phyloP scores from a whole-genome alignment of 805 yeast genomes.

The Ogataea philodendri region DNA sequence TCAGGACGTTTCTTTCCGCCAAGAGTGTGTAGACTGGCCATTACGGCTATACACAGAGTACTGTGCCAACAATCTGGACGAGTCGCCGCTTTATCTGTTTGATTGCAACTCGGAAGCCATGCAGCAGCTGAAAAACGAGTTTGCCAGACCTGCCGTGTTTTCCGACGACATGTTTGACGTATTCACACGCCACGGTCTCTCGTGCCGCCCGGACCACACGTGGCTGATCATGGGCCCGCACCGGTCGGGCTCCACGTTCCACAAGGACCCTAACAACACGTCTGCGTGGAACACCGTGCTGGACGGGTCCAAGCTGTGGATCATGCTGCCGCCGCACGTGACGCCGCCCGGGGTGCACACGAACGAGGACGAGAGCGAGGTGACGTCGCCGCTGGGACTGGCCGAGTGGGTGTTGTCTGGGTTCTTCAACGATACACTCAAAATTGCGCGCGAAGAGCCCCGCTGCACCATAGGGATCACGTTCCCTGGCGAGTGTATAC shows the following conservation, averaged over 20 bases:
- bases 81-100: slow-evolving; percentile 80
- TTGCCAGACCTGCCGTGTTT: slow-evolving; percentile 52
- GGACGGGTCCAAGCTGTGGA: slow-evolving; percentile 77
- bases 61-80: slow-evolving; percentile 63
- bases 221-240: slow-evolving; percentile 88
- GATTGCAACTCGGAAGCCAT: slow-evolving; percentile 78
- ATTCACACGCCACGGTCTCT: slow-evolving; percentile 27
- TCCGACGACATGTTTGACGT: slow-evolving; percentile 58
- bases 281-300: slow-evolving; percentile 87
- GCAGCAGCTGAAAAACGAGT: slow-evolving; percentile 52
- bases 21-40: slow-evolving; percentile 84
- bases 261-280: slow-evolving; percentile 89
- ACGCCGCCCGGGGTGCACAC: slow-evolving; percentile 86
- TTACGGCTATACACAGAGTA: slow-evolving; percentile 60
- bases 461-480: slow-evolving; percentile 69
- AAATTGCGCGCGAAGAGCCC: slow-evolving; percentile 40
- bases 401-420: slow-evolving; percentile 91
- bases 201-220: slow-evolving; percentile 83
- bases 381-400: slow-evolving; percentile 85
- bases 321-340: slow-evolving; percentile 77
- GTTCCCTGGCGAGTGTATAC: slow-evolving; percentile 77
- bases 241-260: slow-evolving; percentile 85
- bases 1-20: slow-evolving; percentile 65
- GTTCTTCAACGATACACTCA: slow-evolving; percentile 67
- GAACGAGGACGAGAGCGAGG: slow-evolving; percentile 76